Base-by-base conservation (phyloP, 2,329 filamentous ascomycete species). In the Pseudocercospora cruenta region DNA sequence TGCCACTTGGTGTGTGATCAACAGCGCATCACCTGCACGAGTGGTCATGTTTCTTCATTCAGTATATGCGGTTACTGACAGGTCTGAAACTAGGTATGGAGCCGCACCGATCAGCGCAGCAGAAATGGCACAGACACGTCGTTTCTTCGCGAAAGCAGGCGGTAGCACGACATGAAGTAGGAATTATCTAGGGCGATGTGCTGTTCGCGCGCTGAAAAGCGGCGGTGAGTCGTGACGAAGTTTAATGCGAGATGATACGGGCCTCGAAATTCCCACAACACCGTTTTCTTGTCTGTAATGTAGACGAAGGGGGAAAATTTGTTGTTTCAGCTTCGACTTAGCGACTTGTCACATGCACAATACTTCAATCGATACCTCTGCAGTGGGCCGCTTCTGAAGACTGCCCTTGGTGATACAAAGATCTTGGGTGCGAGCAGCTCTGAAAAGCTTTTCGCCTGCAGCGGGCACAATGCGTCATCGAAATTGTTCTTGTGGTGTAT, bases 31-130 rank as follows among this genome's bases (percentile, higher is more conserved):
- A 21, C 16, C 22, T 28, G 14, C 47, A 58, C 28, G 31, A 58
- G 51, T 45, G 28, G 57, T 53, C 63, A 33, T 24, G 24, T 55
- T 43, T 54, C 53, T 55, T 28, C 22, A 55, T 39, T 49, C n/a
- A 10, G 58, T 12, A 33, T 16, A 22, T 19, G 47, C 59, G 58
- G 53, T 19, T 58, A 55, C 67, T 71, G 67, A 71, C 64, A 58
- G 22, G 22, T 54, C 43, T 71, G 68, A 69, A 71, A 70, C 71
- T 16, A 77, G 75, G 75, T 77, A 77, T 65, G 75, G 75, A 60
- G 72, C 73, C 14, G 74, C 74, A 58, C 75, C 75, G 12, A 65
- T 77, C 22, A 69, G 68, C 39, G 65, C 71, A 4, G 65, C 68
- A 24, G 72, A 75, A 60, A 66, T 75, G 60, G 71, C 69, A 21